These are phyloP conservation scores for Physcomitrellopsis africana DNA, from an alignment of 225 moss, liverwort and hornwort genomes.

Conservation along the genomic window DNA sequence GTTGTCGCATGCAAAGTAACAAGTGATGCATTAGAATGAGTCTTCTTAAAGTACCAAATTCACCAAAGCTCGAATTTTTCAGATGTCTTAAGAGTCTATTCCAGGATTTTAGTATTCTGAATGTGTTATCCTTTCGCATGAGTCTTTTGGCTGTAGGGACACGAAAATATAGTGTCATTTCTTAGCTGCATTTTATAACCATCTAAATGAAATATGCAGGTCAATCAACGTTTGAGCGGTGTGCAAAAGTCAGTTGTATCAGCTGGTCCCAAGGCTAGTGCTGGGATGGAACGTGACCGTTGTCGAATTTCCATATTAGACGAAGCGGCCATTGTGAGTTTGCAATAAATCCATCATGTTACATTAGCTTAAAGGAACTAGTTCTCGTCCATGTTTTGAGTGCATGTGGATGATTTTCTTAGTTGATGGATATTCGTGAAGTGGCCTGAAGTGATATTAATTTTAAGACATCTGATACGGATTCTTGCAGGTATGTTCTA, in stretches of 20 bases:
- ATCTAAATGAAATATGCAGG: constrained; percentile 46
- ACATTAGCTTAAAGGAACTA: background rate
- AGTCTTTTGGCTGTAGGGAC: constrained; percentile 11
- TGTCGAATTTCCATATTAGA: constrained; percentile 92
- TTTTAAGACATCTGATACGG: constrained; percentile 20
- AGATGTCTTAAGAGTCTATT: constrained; percentile 2
- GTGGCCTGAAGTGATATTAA: background rate
- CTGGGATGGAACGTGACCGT: constrained; percentile 98
- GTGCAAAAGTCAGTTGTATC: constrained; percentile 88
- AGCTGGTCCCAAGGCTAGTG: constrained; percentile 83
- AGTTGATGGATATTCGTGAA: background rate
- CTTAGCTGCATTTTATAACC: constrained; percentile 13
- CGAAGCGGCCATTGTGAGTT: constrained; percentile 98
- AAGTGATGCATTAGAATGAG: background rate
- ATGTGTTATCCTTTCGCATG: constrained; percentile 13
- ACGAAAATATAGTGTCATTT: background rate
- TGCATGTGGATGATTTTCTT: constrained; percentile 1
- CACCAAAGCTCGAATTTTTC: background rate
- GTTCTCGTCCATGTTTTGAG: constrained; percentile 6
- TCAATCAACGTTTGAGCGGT: constrained; percentile 86
- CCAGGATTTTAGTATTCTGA: background rate
- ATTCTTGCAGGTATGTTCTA: constrained; percentile 87
- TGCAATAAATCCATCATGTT: constrained; percentile 10
- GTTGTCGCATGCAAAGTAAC: constrained; percentile 3
- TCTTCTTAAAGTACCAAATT: background rate